Conservation (phyloP, 352 stramenopile genomes). For the Globisporangium perplexum region DNA sequence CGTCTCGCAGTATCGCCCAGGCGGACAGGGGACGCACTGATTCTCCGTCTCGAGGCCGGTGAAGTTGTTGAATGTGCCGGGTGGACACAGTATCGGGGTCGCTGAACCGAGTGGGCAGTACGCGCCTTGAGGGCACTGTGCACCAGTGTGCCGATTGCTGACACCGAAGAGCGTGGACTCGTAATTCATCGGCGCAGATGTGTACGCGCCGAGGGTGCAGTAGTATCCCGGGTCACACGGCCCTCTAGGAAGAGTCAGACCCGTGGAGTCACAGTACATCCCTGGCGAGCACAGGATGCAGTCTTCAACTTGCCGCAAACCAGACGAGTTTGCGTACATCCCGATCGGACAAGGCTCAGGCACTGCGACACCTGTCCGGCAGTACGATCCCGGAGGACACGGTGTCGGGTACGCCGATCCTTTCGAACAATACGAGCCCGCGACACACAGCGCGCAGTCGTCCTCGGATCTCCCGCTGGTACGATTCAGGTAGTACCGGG, state of each 20-base stretch:
- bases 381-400: conserved; percentile 86
- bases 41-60: conserved; percentile 54
- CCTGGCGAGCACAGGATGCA: conserved; percentile 86
- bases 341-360: conserved; percentile 88
- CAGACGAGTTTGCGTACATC: conserved; percentile 81
- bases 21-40: conserved; percentile 79
- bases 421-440: conserved; percentile 60
- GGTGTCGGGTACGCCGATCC: conserved; percentile 51
- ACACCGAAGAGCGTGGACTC: conserved; percentile 62
- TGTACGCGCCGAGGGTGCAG: conserved; percentile 86
- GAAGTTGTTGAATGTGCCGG: conserved; percentile 69
- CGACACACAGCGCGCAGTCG: conserved; percentile 68
- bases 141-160: conserved; percentile 55
- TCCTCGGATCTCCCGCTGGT: conserved; percentile 54
- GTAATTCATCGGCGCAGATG: conserved; percentile 83
- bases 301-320: conserved; percentile 74
- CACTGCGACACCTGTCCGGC: conserved; percentile 63
- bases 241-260: conserved; percentile 59
- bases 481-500: conserved; percentile 69
- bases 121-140: conserved; percentile 55
- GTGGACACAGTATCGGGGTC: conserved; percentile 51
- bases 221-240: conserved; percentile 90
- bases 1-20: conserved; percentile 72
- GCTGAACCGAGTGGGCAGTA: conserved; percentile 72
- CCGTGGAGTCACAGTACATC: conserved; percentile 88